These are phyloP conservation scores for Penicillium griseofulvum DNA, from an alignment of 2,329 filamentous ascomycete species.

Conservation along the genomic window DNA sequence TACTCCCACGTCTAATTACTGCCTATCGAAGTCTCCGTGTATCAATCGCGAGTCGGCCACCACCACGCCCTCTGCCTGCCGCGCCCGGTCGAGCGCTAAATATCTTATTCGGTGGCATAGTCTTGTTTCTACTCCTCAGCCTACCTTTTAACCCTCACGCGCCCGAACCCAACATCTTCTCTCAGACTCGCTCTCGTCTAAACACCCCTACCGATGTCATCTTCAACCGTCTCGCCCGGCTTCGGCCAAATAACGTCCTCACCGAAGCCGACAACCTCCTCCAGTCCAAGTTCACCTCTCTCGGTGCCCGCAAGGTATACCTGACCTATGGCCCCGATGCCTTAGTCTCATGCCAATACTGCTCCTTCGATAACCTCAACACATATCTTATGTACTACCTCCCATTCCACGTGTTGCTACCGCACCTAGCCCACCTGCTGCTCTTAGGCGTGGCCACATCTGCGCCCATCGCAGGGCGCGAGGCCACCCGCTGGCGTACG, in stretches of 20 bases:
- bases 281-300: conserved; percentile 64
- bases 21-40: conserved; percentile 38
- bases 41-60: conserved; percentile 35
- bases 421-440: conserved; percentile 77
- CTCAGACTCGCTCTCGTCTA: conserved; percentile 72
- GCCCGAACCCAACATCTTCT: conserved; percentile 67
- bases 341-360: conserved; percentile 77
- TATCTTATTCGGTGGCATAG: conserved; percentile 53
- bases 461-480: conserved; percentile 59
- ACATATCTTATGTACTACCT: conserved; percentile 80
- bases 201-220: conserved; percentile 82
- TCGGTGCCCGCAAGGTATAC: conserved; percentile 76
- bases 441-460: conserved; percentile 73
- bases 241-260: conserved; percentile 42
- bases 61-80: conserved; percentile 37
- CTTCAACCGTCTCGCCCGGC: conserved; percentile 66
- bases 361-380: conserved; percentile 64
- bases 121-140: conserved; percentile 58
- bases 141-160: conserved; percentile 64
- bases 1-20: conserved; percentile 40
- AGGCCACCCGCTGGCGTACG: conserved; percentile 67
- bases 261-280: conserved; percentile 62
- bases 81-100: conserved; percentile 43
- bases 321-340: conserved; percentile 75
- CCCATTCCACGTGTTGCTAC: conserved; percentile 63